These are phyloP conservation scores for Quercus alba DNA, from an alignment of 306 rosid species.

Conservation along the genomic window DNA sequence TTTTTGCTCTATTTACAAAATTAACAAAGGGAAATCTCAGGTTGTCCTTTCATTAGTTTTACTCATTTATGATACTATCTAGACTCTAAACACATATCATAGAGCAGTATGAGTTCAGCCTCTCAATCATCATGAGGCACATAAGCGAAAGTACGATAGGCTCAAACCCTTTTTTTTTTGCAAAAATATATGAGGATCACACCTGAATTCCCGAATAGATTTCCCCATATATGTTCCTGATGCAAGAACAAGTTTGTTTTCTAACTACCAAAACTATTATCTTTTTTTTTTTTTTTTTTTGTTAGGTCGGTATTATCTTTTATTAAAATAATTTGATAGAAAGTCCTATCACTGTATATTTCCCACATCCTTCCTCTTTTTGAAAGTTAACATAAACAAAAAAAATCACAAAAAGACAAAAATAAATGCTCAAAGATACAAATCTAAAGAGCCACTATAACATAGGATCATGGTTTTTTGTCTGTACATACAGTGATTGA, in stretches of 20 bases:
- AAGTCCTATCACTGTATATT: too few relatives aligned
- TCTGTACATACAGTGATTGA: slow-evolving; percentile 60
- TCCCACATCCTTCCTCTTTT: background rate
- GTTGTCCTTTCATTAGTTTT: background rate
- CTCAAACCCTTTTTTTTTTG: too few relatives aligned
- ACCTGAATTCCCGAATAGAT: background rate
- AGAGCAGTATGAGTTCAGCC: background rate
- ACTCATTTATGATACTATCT: background rate
- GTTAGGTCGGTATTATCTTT: too few relatives aligned
- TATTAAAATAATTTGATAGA: too few relatives aligned
- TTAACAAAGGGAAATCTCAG: background rate
- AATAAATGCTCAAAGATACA: background rate
- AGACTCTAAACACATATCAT: background rate
- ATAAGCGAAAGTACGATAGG: background rate
- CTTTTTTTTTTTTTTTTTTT: too few relatives aligned
- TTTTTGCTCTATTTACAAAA: background rate
- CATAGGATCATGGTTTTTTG: background rate
- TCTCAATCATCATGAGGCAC: background rate
- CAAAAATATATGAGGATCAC: background rate
- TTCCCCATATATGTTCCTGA: background rate
- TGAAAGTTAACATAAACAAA: background rate
- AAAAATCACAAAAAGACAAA: too few relatives aligned
- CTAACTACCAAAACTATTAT: too few relatives aligned
- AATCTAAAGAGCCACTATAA: background rate
- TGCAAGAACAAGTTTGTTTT: background rate